Conservation (phyloP, 75 land plant genomes). For the Cunninghamia lanceolata region DNA sequence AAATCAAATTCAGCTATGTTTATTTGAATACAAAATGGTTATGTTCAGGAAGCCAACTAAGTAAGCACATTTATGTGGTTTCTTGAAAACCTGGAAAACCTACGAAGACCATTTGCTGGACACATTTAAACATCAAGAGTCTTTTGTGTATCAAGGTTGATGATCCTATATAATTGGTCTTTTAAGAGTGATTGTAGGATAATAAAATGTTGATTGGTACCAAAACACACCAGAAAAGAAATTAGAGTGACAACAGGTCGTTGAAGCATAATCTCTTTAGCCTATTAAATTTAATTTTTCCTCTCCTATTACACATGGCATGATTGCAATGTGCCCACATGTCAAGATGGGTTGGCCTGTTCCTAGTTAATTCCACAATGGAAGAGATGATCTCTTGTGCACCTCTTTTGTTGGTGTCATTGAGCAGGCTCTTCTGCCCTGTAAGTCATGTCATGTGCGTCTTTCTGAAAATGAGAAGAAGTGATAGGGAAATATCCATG, state of each 20-base stretch:
- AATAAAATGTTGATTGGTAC: neutral
- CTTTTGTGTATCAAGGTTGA: neutral
- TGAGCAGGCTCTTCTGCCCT: neutral
- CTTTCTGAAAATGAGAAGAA: neutral
- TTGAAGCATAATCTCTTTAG: neutral
- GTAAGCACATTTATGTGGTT: neutral
- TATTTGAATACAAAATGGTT: neutral
- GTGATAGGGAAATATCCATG: neutral
- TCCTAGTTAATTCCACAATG: neutral
- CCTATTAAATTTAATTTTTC: neutral
- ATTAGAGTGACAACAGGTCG: neutral
- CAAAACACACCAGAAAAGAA: neutral
- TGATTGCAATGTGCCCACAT: neutral
- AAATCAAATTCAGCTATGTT: neutral
- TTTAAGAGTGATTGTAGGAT: neutral
- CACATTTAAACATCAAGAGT: neutral
- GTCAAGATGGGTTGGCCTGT: neutral
- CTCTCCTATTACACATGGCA: neutral
- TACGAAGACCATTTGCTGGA: neutral
- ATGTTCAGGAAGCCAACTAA: neutral
- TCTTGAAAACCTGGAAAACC: neutral
- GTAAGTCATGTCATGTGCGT: neutral
- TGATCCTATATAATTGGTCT: neutral
- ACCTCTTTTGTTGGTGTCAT: neutral
- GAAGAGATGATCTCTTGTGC: neutral